Evolutionary conservation across 2,329 filamentous ascomycete genomes (phyloP).

Genomic region (Xylaria polymorpha): DNA sequence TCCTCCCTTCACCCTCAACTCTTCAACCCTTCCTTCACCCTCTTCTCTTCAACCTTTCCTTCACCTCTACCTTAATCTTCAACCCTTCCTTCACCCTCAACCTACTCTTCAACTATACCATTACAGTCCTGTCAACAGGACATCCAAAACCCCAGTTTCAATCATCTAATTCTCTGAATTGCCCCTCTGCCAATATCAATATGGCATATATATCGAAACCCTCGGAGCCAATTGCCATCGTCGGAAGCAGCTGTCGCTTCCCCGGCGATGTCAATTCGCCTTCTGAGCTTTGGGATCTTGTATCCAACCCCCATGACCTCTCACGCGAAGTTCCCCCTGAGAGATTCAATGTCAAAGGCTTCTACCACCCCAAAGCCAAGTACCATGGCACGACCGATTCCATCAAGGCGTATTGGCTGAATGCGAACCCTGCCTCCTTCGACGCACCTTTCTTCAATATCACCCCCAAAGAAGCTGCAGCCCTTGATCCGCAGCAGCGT

Average conservation of each 20-base stretch:
- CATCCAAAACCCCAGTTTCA: neutral
- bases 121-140: neutral
- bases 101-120: neutral
- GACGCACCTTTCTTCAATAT: conserved; percentile 53
- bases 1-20: neutral
- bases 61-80: neutral
- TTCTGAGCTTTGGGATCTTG: conserved; percentile 46
- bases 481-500: conserved; percentile 51
- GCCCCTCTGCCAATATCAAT: neutral
- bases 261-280: conserved; percentile 46
- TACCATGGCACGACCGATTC: conserved; percentile 51
- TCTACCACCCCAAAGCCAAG: conserved; percentile 48
- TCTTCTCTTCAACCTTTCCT: neutral
- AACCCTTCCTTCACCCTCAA: neutral
- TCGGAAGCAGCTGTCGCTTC: conserved; percentile 50
- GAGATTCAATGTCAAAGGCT: conserved; percentile 46
- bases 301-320: conserved; percentile 45
- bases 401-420: conserved; percentile 48
- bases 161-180: neutral
- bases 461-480: conserved; percentile 51
- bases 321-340: conserved; percentile 45
- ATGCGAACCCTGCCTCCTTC: conserved; percentile 46
- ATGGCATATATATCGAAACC: conserved; percentile 40
- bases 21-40: neutral
- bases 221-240: conserved; percentile 47